Evolutionary conservation across 169 alveolate genomes (phyloP), one percentile per base, ranked within the genome.

Genomic region (Plasmodium relictum): DNA sequence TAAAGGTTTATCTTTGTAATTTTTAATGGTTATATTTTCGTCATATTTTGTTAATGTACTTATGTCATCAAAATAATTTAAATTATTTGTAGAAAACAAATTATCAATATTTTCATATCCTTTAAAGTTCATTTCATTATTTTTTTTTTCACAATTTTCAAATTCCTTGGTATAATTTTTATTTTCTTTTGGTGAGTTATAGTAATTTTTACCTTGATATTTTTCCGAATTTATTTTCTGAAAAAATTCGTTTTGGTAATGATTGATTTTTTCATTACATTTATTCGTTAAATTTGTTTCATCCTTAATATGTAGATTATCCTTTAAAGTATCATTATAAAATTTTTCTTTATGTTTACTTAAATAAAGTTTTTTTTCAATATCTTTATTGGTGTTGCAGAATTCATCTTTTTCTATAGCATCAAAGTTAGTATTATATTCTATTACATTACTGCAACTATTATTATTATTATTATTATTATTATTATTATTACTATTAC

Each of bases 21-120:
- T 63, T 26, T 63, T 63, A 3, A 63, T 26, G 31, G 39, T 24
- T 9, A 45, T 62, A 9, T 62, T 62, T 62, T 62, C 68, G 31
- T 73, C 72, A 18, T 22, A 54, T 73, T 73, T 54, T 73, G 70
- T 45, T 16, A 73, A 73, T 39, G 18, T n/a, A 14, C n/a, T 31
- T 39, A 10, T 56, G 16, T 48, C 16, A 65, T 22, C 58, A 6
- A 20, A 8, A 14, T 26, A 16, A 41, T 58, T 73, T 18, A 56
- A 18, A 9, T 45, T 58, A 39, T 73, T 73, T 26, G 88, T 20
- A 42, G 88, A 31, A 20, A 26, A 58, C 9, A 58, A 20, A 41
- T 73, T 73, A 31, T 73, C n/a, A 22, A 59, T 37, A 37, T 50
- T 26, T 48, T 56, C 48, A 4, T 1, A 14, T 31, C 58, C 63